A percentile compares a stretch with the other conserved stretches of the same genome.
phyloP scores from a whole-genome alignment of 306 rosid genomes.

The Styphnolobium japonicum region DNA sequence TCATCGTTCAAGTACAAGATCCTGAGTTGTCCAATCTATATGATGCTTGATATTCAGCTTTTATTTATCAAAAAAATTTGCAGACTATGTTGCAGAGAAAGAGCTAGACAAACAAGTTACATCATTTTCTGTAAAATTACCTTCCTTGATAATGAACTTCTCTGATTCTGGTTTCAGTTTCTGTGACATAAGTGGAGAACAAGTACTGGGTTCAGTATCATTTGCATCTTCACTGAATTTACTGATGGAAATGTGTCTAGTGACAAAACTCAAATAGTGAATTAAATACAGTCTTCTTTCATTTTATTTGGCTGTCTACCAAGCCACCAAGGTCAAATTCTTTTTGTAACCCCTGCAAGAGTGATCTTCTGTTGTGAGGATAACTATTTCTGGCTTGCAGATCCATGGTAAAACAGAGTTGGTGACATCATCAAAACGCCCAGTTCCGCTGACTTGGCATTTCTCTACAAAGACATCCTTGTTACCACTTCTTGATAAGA shows the following conservation, averaged over 20 bases:
- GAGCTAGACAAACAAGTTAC: constrained; percentile 1
- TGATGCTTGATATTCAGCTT: not conserved
- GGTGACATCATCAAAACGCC: constrained; percentile 88
- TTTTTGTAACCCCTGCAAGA: not conserved
- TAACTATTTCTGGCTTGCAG: constrained; percentile 42
- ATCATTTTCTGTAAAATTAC: constrained; percentile 15
- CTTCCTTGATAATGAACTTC: constrained; percentile 8
- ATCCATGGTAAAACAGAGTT: constrained; percentile 92
- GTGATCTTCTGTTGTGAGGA: not conserved
- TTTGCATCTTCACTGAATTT: constrained; percentile 19
- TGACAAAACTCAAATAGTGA: not conserved
- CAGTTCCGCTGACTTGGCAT: constrained; percentile 95
- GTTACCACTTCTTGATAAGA: constrained; percentile 81
- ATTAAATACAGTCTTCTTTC: not conserved
- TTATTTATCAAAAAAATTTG: not conserved
- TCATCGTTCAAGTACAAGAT: not conserved
- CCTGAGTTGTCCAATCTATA: not conserved
- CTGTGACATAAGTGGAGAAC: not conserved
- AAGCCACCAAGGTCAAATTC: not conserved
- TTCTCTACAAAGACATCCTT: constrained; percentile 74
- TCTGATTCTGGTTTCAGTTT: not conserved
- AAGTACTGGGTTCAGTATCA: not conserved
- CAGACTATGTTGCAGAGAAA: not conserved
- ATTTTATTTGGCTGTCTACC: constrained; percentile 9
- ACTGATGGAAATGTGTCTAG: not conserved